Percentiles rank a stretch among this genome's conserved stretches.
These are phyloP conservation scores for Cryphonectria radicalis DNA, from an alignment of 2,329 filamentous ascomycete species.

Conservation along the genomic window DNA sequence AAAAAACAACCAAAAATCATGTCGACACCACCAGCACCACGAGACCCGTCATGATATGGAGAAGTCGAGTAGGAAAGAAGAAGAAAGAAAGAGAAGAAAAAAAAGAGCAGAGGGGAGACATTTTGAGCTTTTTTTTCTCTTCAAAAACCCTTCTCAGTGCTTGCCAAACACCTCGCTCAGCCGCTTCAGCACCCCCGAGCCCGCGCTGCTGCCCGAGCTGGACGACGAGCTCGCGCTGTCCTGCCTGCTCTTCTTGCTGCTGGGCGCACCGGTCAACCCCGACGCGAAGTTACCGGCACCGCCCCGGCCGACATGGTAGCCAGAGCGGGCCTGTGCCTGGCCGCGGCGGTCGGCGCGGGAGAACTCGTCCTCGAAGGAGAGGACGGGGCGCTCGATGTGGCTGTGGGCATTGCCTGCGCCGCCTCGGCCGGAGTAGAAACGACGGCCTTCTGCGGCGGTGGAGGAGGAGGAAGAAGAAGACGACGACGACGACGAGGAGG, in stretches of 20 bases:
- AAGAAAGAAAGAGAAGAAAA: too few species aligned
- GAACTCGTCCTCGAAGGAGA: conserved; percentile 71
- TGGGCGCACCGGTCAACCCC: background rate
- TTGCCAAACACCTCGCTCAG: conserved; percentile 38
- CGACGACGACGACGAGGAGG: conserved; percentile 41
- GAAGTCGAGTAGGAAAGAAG: too few species aligned
- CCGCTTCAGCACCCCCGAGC: conserved; percentile 42
- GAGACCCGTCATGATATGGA: too few species aligned
- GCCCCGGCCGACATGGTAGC: conserved; percentile 62
- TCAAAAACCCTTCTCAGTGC: background rate
- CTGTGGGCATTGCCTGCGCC: conserved; percentile 68
- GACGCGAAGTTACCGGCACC: conserved; percentile 62
- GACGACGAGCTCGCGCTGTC: conserved; percentile 38
- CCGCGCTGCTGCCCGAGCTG: conserved; percentile 34
- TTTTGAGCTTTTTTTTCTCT: too few species aligned
- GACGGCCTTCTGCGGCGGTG: conserved; percentile 37
- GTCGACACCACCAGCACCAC: too few species aligned
- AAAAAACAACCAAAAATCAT: background rate
- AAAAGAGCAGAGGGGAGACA: too few species aligned
- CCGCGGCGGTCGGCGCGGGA: conserved; percentile 57
- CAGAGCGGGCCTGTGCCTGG: conserved; percentile 53
- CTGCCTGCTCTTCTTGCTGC: conserved; percentile 33
- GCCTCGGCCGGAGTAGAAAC: conserved; percentile 69
- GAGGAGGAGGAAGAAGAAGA: conserved; percentile 38
- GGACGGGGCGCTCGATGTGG: conserved; percentile 56